Percentiles rank a stretch among this genome's conserved stretches.
Evolutionary conservation across 208 protist genomes (phyloP).

Genomic region (Trypanosoma conorhini): DNA sequence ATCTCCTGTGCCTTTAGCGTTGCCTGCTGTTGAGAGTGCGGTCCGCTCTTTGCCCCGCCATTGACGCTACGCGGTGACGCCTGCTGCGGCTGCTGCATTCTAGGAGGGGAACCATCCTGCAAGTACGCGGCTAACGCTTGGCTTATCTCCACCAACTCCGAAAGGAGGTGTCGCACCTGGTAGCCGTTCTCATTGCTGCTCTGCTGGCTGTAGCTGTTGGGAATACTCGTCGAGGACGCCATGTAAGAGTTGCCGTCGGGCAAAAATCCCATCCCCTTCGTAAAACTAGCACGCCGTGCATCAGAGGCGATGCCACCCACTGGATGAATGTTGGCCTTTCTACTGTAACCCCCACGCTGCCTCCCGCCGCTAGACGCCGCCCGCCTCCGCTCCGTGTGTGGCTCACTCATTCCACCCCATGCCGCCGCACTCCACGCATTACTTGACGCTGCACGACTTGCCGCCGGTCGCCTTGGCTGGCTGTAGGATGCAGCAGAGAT

Average conservation of each 20-base stretch:
- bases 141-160: conserved; percentile 67
- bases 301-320: not conserved
- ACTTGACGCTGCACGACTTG: conserved; percentile 5
- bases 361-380: not conserved
- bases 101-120: conserved; percentile 28
- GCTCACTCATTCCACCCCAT: not conserved
- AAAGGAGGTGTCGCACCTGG: conserved; percentile 59
- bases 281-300: conserved; percentile 10
- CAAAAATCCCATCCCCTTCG: not conserved
- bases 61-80: no score
- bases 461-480: not conserved
- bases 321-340: not conserved
- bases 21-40: conserved; percentile 32
- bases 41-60: not conserved
- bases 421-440: not conserved
- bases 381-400: not conserved
- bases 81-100: not conserved
- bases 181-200: conserved; percentile 7
- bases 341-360: not conserved
- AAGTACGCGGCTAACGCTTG: conserved; percentile 61
- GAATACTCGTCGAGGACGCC: not conserved
- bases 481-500: not conserved
- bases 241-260: not conserved
- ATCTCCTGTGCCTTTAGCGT: conserved; percentile 77
- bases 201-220: not conserved